Evolutionary conservation across 768 basidiomycete species (phyloP).

Genomic region (Podaxis carcinomalis): DNA sequence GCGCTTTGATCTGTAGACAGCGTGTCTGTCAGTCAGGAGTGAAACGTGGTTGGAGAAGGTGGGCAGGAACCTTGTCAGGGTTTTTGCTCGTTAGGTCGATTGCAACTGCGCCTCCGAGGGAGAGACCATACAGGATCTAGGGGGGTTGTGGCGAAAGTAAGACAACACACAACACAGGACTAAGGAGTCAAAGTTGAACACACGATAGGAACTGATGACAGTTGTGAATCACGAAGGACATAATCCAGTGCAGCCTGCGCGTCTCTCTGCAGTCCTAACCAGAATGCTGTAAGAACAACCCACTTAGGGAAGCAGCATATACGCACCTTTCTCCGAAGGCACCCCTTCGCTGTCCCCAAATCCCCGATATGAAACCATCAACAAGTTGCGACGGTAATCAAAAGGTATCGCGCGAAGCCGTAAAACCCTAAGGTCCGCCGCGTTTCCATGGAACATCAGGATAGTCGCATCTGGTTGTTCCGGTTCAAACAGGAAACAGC

Average conservation of each 20-base stretch:
- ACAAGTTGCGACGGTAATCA: constrained; percentile 55
- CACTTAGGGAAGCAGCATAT: background rate
- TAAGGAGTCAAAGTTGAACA: background rate
- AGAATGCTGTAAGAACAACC: background rate
- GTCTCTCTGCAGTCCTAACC: constrained; percentile 66
- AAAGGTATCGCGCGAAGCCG: constrained; percentile 66
- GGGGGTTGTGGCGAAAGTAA: background rate
- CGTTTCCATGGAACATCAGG: constrained; percentile 86
- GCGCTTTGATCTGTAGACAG: constrained; percentile 48
- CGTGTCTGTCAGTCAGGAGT: too few species aligned
- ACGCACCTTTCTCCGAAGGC: constrained; percentile 72
- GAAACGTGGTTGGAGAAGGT: background rate
- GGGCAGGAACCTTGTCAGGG: constrained; percentile 41
- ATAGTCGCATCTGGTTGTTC: constrained; percentile 50
- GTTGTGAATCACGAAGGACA: constrained; percentile 47
- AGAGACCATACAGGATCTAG: constrained; percentile 43
- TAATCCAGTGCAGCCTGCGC: constrained; percentile 78
- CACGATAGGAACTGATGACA: constrained; percentile 34
- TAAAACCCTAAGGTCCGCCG: constrained; percentile 69
- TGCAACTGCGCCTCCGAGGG: constrained; percentile 84
- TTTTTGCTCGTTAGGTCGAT: constrained; percentile 79
- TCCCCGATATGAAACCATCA: constrained; percentile 90
- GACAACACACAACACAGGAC: background rate
- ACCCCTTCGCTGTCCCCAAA: constrained; percentile 76
- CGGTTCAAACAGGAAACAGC: constrained; percentile 12